phyloP scores from a whole-genome alignment of 352 stramenopile genomes.

The Phytopythium helicoides region DNA sequence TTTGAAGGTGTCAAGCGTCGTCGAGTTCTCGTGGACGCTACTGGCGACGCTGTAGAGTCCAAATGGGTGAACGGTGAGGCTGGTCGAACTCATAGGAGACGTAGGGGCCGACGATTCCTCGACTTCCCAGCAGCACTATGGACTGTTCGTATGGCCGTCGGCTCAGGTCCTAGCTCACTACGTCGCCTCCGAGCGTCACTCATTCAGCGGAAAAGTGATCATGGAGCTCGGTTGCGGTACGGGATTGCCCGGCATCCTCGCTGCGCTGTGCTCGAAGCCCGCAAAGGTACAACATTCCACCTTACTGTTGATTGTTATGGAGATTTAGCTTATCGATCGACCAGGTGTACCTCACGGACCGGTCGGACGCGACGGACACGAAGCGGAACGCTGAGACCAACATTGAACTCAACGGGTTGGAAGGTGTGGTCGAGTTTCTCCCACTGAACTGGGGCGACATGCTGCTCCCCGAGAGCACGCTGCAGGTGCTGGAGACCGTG shows the following conservation, averaged over 20 bases:
- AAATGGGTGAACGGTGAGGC: conserved; percentile 25
- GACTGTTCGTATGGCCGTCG: conserved; percentile 67
- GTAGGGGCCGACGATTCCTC: conserved; percentile 29
- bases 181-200: conserved; percentile 27
- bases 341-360: conserved; percentile 56
- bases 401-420: conserved; percentile 44
- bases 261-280: conserved; percentile 30
- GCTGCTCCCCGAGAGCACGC: conserved; percentile 19
- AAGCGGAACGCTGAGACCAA: conserved; percentile 51
- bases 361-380: conserved; percentile 40
- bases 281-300: conserved; percentile 12
- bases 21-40: conserved; percentile 3
- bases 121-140: conserved; percentile 47
- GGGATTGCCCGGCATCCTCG: conserved; percentile 59
- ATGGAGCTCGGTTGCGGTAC: conserved; percentile 70
- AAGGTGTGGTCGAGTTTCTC: conserved; percentile 29
- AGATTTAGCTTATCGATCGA: too few relatives aligned
- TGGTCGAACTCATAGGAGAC: conserved; percentile 59
- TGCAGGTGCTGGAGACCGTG: conserved; percentile 28
- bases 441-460: conserved; percentile 51
- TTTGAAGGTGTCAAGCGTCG: conserved; percentile 12
- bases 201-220: conserved; percentile 35
- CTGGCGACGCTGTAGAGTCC: background rate
- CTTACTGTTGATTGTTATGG: too few relatives aligned
- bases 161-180: conserved; percentile 52